A percentile compares a stretch with the other conserved stretches of the same genome.
Evolutionary conservation across 176 grass and related monocot genomes (phyloP).

Genomic region (Avena eriantha): DNA sequence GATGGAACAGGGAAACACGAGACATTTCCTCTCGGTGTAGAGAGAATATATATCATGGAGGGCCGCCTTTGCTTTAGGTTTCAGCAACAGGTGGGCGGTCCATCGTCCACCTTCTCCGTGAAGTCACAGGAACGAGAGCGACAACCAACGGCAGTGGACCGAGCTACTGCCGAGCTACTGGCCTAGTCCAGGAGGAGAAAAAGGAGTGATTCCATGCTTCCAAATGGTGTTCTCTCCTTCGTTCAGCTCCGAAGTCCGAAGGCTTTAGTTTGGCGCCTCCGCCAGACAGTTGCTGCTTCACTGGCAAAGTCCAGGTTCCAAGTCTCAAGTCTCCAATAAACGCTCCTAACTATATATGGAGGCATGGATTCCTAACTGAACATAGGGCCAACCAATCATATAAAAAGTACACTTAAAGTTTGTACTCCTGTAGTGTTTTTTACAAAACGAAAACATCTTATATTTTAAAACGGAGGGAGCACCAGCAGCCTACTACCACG

Average conservation of each 20-base stretch:
- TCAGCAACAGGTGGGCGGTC: slow-evolving; percentile 14
- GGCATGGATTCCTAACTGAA: not conserved
- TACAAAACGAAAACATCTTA: no score
- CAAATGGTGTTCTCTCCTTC: not conserved
- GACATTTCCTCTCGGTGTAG: no score
- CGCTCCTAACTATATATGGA: no score
- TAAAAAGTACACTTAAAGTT: not conserved
- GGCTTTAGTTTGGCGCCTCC: slow-evolving; percentile 4
- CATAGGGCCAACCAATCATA: not conserved
- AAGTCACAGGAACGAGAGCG: slow-evolving; percentile 26
- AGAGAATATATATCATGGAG: not conserved
- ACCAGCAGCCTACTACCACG: no score
- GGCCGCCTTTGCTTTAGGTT: slow-evolving; percentile 45
- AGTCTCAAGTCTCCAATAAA: not conserved
- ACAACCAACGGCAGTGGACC: not conserved
- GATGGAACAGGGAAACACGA: not conserved
- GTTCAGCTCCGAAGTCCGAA: no score
- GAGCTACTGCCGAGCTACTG: not conserved
- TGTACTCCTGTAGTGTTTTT: no score
- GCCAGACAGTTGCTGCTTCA: not conserved
- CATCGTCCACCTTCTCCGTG: not conserved
- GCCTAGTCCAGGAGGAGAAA: not conserved
- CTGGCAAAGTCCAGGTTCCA: not conserved
- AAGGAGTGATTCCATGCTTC: not conserved
- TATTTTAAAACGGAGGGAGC: no score